Evolutionary conservation across 805 yeast species (phyloP).

Genomic region (Metschnikowia lachancei): DNA sequence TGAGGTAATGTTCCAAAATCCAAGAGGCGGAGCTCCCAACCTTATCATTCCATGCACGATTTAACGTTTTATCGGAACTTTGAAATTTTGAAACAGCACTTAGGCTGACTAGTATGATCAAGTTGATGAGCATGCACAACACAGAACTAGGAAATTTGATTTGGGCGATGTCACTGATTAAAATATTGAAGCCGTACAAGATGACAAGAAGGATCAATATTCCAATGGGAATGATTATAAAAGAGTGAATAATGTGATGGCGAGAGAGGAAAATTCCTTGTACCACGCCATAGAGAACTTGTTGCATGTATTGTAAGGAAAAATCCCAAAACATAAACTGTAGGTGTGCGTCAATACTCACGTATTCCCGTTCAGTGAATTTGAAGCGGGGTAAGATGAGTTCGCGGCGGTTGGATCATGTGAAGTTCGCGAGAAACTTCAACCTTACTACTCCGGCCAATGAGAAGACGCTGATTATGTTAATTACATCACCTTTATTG

Average conservation of each 20-base stretch:
- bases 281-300: slow-evolving; percentile 20
- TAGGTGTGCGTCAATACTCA: no score
- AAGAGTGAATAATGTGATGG: slow-evolving; percentile 33
- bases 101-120: slow-evolving; percentile 7
- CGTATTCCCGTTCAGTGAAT: not conserved
- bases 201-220: slow-evolving; percentile 42
- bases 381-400: not conserved
- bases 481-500: no score
- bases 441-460: no score
- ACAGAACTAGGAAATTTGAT: slow-evolving; percentile 70
- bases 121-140: slow-evolving; percentile 55
- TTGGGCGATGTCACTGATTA: slow-evolving; percentile 42
- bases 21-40: slow-evolving; percentile 18
- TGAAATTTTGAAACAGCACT: slow-evolving; percentile 21
- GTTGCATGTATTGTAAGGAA: not conserved
- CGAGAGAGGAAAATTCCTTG: slow-evolving; percentile 36
- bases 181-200: slow-evolving; percentile 52
- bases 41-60: slow-evolving; percentile 16
- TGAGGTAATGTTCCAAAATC: slow-evolving; percentile 31
- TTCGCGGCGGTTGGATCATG: no score
- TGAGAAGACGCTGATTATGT: no score
- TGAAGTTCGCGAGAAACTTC: no score
- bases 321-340: not conserved
- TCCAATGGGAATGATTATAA: slow-evolving; percentile 49
- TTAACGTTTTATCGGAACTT: not conserved